Evolutionary conservation across 768 basidiomycete genomes (phyloP).

Genomic region (Podaxis sp.): DNA sequence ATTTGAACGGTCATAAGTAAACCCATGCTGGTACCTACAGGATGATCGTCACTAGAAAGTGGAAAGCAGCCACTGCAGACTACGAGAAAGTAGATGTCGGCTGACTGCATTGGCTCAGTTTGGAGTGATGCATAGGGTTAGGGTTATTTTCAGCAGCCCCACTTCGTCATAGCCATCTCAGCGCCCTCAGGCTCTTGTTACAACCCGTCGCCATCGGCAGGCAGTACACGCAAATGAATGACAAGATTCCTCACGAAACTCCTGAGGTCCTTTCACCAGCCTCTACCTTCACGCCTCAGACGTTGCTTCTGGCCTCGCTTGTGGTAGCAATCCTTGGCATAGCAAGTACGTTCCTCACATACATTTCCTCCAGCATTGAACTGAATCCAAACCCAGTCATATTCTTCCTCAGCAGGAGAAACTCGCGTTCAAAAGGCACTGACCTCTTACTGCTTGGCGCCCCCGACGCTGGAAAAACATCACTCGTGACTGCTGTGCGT

Average conservation of each 20-base stretch:
- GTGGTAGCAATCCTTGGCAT: conserved; percentile 42
- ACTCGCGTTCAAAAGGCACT: conserved; percentile 49
- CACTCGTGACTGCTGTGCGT: conserved; percentile 70
- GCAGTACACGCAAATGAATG: conserved; percentile 11
- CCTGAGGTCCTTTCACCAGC: conserved; percentile 38
- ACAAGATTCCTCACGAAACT: conserved; percentile 21
- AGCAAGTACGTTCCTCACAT: conserved; percentile 35
- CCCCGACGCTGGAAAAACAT: conserved; percentile 79
- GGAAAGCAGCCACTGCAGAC: too few species aligned
- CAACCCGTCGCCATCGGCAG: not conserved
- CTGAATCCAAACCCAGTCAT: conserved; percentile 33
- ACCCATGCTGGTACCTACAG: too few species aligned
- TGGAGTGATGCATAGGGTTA: not conserved
- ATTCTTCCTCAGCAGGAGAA: conserved; percentile 42
- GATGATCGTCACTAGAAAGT: too few species aligned
- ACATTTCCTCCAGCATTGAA: not conserved
- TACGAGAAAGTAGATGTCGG: too few species aligned
- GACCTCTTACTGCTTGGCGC: conserved; percentile 76
- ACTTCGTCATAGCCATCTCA: not conserved
- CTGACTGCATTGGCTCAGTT: too few species aligned
- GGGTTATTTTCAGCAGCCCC: not conserved
- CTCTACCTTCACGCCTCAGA: conserved; percentile 37
- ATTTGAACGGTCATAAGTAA: too few species aligned
- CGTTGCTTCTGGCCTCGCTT: conserved; percentile 42
- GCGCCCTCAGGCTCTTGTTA: not conserved